These are phyloP conservation scores for Naganishia sp. DNA, from an alignment of 1,284 basidiomycete species.

Conservation along the genomic window DNA sequence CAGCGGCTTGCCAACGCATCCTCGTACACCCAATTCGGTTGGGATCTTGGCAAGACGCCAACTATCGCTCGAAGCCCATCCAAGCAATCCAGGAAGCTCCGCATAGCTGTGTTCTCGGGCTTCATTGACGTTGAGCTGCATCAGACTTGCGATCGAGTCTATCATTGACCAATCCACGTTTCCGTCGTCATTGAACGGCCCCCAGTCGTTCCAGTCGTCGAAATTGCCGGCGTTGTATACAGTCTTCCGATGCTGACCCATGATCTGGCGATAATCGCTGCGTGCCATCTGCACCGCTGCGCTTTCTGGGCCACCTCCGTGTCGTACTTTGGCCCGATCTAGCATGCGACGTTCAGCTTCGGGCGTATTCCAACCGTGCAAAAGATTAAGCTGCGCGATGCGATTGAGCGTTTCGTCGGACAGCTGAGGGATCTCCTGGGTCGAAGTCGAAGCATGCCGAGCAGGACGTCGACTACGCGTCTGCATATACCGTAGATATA, in stretches of 20 bases:
- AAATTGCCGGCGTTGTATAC: conserved; percentile 43
- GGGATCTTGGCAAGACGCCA: conserved; percentile 41
- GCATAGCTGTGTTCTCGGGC: conserved; percentile 27
- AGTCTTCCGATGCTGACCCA: conserved; percentile 42
- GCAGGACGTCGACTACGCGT: not conserved
- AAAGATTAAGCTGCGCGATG: conserved; percentile 14
- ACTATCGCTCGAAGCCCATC: conserved; percentile 35
- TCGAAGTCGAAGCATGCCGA: not conserved
- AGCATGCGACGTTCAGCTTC: conserved; percentile 18
- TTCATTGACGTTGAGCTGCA: conserved; percentile 47
- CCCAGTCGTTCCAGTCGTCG: conserved; percentile 43
- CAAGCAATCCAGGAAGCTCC: conserved; percentile 17
- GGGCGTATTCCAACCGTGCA: conserved; percentile 22
- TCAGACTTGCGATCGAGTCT: conserved; percentile 46
- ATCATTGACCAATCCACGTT: conserved; percentile 46
- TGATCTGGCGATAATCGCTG: conserved; percentile 35
- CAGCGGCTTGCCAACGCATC: conserved; percentile 40
- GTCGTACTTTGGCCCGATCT: conserved; percentile 14
- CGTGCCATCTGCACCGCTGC: conserved; percentile 7
- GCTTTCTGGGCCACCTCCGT: not conserved
- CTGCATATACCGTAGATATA: conserved; percentile 20
- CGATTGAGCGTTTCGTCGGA: not conserved
- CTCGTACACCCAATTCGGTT: conserved; percentile 40
- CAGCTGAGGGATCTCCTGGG: not conserved
- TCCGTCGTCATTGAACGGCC: conserved; percentile 43